phyloP scores from a whole-genome alignment of 306 rosid species.

The Prunus mongolica region DNA sequence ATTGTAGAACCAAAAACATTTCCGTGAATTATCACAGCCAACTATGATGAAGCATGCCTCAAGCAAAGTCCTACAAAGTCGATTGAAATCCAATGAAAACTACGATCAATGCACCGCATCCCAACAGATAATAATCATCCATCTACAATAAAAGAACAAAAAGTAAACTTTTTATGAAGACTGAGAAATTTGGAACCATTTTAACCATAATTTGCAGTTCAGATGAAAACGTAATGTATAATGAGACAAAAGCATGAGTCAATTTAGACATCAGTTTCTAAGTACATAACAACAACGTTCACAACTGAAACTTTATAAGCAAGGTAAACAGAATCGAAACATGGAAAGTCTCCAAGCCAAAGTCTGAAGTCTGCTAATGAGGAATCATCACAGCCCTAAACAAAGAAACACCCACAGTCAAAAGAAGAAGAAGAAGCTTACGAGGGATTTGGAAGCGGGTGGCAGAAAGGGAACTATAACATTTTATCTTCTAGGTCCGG shows the following conservation, averaged over 20 bases:
- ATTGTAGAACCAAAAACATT: not conserved
- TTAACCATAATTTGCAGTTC: constrained; percentile 6
- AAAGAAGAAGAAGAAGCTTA: constrained; percentile 21
- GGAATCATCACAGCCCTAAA: constrained; percentile 77
- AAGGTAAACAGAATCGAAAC: constrained; percentile 32
- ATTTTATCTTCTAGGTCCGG: not conserved
- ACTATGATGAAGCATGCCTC: constrained; percentile 13
- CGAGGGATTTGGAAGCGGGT: constrained; percentile 3
- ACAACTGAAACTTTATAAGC: constrained; percentile 21
- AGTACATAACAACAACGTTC: not conserved
- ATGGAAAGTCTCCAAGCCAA: constrained; percentile 56
- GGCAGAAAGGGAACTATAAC: not conserved
- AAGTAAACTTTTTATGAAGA: constrained; percentile 19
- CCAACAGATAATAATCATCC: constrained; percentile 74
- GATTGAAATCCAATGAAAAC: constrained; percentile 49
- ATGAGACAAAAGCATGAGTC: not conserved
- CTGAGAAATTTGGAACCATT: not conserved
- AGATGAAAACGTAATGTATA: not conserved
- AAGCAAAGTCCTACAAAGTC: constrained; percentile 45
- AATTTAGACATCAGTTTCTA: not conserved
- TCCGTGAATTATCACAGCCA: constrained; percentile 9
- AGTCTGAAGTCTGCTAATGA: constrained; percentile 33
- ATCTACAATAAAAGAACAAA: constrained; percentile 66
- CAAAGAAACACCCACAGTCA: constrained; percentile 55
- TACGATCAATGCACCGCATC: constrained; percentile 53